Percentiles rank a stretch among this genome's conserved stretches.
Conservation (phyloP, 2,329 filamentous ascomycete genomes). For the Penicillium freii region DNA sequence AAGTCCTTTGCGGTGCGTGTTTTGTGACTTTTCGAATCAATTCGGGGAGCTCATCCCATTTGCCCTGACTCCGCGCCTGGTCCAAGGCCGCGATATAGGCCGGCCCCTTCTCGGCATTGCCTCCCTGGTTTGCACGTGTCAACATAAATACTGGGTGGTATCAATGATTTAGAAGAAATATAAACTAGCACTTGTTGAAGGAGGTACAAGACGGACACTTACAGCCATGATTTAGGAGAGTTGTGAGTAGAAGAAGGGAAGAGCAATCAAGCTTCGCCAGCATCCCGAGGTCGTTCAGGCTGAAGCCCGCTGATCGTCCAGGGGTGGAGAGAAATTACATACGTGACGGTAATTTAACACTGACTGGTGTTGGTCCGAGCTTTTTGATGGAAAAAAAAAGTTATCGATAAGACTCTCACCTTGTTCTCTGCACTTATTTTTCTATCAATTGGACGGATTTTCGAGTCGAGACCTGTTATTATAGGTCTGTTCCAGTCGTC, state of each 20-base stretch:
- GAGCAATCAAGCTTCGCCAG: slow-evolving; percentile 10
- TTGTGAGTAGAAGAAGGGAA: slow-evolving; percentile 17
- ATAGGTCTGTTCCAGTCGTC: neutral
- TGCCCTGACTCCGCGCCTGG: slow-evolving; percentile 79
- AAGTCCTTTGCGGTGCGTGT: slow-evolving; percentile 80
- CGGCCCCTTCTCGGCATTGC: slow-evolving; percentile 70
- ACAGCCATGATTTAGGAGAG: slow-evolving; percentile 24
- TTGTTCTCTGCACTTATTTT: neutral
- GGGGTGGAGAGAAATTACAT: slow-evolving; percentile 22
- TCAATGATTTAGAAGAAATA: slow-evolving; percentile 11
- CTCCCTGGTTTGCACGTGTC: slow-evolving; percentile 34
- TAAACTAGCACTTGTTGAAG: slow-evolving; percentile 9
- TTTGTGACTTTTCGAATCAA: slow-evolving; percentile 91
- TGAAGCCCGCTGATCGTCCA: slow-evolving; percentile 25
- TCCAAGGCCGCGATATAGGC: slow-evolving; percentile 82
- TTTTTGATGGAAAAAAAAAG: slow-evolving; percentile 23
- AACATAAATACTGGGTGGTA: slow-evolving; percentile 18
- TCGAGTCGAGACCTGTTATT: neutral
- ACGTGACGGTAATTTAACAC: slow-evolving; percentile 28
- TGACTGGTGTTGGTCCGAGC: slow-evolving; percentile 36
- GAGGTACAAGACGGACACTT: slow-evolving; percentile 8
- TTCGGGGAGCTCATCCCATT: slow-evolving; percentile 84
- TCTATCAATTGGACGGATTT: neutral
- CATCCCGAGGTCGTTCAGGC: slow-evolving; percentile 6
- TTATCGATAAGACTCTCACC: slow-evolving; percentile 15